Evolutionary conservation across 306 rosid genomes (phyloP).

Genomic region (Trifolium dubium): DNA sequence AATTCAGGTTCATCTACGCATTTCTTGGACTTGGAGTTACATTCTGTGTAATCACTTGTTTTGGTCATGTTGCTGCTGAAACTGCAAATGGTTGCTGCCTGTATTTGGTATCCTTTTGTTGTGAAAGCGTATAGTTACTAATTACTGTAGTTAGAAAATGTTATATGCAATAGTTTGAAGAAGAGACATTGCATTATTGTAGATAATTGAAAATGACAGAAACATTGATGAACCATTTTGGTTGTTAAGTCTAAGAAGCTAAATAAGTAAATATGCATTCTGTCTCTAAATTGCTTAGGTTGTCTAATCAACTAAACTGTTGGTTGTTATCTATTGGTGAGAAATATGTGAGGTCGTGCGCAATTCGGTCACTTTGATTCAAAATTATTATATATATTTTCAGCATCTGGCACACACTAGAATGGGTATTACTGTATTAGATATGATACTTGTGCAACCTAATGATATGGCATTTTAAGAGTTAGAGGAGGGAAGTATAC

Average conservation of each 20-base stretch:
- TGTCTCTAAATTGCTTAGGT: conserved; percentile 47
- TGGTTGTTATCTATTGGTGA: conserved; percentile 47
- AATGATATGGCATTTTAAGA: conserved; percentile 4
- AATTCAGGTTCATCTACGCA: conserved; percentile 78
- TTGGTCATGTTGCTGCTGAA: conserved; percentile 84
- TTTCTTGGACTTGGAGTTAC: conserved; percentile 71
- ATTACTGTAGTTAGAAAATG: not conserved
- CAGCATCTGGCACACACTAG: too few relatives aligned
- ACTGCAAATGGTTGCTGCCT: conserved; percentile 83
- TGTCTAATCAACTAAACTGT: conserved; percentile 55
- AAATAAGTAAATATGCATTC: conserved; percentile 32
- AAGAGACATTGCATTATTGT: conserved; percentile 33
- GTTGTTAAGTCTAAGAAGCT: conserved; percentile 53
- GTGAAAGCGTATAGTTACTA: not conserved
- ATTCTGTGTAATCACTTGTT: conserved; percentile 71
- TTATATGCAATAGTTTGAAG: not conserved
- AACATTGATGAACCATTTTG: conserved; percentile 27
- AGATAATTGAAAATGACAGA: conserved; percentile 24
- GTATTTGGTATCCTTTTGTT: conserved; percentile 70
- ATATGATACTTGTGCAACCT: not conserved
- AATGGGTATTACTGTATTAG: not conserved
- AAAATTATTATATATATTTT: not conserved
- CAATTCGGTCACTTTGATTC: not conserved
- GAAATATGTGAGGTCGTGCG: conserved; percentile 36
- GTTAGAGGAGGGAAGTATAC: not conserved